phyloP scores from a whole-genome alignment of 495 filamentous ascomycete genomes.

The Penicillium simplicissimum region DNA sequence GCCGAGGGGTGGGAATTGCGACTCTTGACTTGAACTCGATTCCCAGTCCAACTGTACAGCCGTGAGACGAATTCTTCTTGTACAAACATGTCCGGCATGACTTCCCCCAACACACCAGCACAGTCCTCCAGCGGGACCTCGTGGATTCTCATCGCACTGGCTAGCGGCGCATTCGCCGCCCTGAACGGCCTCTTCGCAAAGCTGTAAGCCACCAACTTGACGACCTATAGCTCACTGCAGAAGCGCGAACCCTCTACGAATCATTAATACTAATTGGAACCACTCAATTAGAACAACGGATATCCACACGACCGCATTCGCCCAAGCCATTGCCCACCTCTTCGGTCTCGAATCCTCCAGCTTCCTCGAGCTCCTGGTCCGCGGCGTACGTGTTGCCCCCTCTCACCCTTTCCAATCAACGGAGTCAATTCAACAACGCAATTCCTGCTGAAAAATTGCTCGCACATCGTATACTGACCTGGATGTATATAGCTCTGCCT shows the following conservation, averaged over 20 bases:
- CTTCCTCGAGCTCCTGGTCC: slow-evolving; percentile 63
- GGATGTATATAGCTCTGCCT: slow-evolving; percentile 68
- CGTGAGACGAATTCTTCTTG: background rate
- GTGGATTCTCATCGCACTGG: slow-evolving; percentile 82
- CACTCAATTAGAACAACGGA: slow-evolving; percentile 70
- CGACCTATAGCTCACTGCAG: background rate
- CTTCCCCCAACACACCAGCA: slow-evolving; percentile 10
- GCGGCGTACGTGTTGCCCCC: slow-evolving; percentile 59
- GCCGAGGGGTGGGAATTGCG: background rate
- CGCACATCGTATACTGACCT: slow-evolving; percentile 5
- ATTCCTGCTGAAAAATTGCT: background rate
- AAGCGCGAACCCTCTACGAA: background rate
- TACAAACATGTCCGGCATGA: slow-evolving; percentile 14
- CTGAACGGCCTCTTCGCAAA: slow-evolving; percentile 97
- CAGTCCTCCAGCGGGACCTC: slow-evolving; percentile 15
- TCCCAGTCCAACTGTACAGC: background rate
- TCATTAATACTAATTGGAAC: slow-evolving; percentile 6
- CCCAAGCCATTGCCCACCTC: slow-evolving; percentile 59
- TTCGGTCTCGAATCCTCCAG: slow-evolving; percentile 54
- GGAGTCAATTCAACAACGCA: too few species aligned
- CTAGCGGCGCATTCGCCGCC: slow-evolving; percentile 86
- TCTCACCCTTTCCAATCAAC: background rate
- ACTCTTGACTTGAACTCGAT: background rate
- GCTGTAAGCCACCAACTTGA: slow-evolving; percentile 57
- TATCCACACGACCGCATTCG: slow-evolving; percentile 70